Conservation (phyloP, 2,329 filamentous ascomycete genomes). For the Diplodia corticola region DNA sequence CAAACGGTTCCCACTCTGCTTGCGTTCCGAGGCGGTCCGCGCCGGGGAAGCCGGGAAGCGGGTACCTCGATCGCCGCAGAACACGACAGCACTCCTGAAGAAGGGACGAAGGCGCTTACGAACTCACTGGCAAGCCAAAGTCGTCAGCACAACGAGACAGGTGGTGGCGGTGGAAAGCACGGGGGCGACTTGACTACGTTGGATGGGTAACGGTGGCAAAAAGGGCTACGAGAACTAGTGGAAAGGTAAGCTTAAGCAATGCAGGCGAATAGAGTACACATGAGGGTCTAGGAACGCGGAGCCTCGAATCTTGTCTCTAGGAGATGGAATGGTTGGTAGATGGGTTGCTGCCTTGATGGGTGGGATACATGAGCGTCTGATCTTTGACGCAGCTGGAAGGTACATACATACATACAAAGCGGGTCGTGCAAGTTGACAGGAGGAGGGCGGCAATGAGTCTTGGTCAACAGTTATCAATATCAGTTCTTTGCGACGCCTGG, state of each 20-base stretch:
- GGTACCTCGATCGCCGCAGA: background rate
- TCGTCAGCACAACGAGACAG: background rate
- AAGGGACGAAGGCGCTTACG: background rate
- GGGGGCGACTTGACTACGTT: background rate
- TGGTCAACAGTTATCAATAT: background rate
- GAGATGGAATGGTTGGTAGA: no score
- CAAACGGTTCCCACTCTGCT: background rate
- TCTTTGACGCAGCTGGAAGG: background rate
- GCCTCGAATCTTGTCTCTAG: no score
- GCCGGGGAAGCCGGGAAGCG: constrained; percentile 10
- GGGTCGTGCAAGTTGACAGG: no score
- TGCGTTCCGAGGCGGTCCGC: background rate
- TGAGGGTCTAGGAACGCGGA: background rate
- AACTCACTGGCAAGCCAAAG: background rate
- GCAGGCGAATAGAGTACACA: background rate
- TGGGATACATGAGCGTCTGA: no score
- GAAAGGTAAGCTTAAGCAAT: background rate
- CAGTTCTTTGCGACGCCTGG: no score
- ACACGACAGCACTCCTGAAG: background rate
- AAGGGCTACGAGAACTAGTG: background rate
- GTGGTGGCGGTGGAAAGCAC: background rate
- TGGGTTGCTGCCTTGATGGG: background rate
- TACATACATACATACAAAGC: no score
- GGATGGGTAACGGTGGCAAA: background rate
- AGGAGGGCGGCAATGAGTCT: background rate